Evolutionary conservation across 2,329 filamentous ascomycete species (phyloP), one percentile per base, ranked within the genome.

Genomic region (Emmonsiellopsis sp.): DNA sequence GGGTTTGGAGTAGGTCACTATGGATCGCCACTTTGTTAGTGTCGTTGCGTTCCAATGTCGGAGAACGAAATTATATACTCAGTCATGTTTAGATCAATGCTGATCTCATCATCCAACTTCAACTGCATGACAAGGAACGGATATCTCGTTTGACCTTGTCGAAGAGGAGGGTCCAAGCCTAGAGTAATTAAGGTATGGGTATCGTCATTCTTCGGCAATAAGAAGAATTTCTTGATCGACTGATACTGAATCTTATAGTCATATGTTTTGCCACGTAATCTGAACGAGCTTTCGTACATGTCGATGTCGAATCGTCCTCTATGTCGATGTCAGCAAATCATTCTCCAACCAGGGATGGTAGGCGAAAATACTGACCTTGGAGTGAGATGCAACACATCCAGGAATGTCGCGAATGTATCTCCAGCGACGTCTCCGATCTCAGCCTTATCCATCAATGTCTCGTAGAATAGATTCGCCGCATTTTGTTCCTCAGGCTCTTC

Each of bases 191-290:
- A 86, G 60, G 87, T 91, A 68, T 98, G 93, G 62, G 93, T 83
- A 61, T 98, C 93, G 69, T 98, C 93, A n/a, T 93, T 93, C 75
- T 98, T 98, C 47, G 93, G 93, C 5, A 98, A 83, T 33, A 97
- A 82, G 84, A 98, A 96, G 69, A 97, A 97, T 71, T 97, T 97
- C 78, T 98, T 98, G 74, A 97, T 90, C 49, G 86, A 84, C 54
- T 96, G 88, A 73, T 96, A 98, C 70, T 96, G 90, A 60, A 98
- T 97, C 81, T 98, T 98, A 83, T 98, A 98, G 76, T 98, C 94
- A 77, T 98, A 98, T 27, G 93, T 98, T 76, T 98, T 98, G 65
- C 93, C 93, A 60, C 93, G 92, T 57, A 98, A 81, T 58, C 93
- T 87, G 80, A 98, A 97, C 2, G 93, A 97, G 13, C 84, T 86